Base-by-base conservation (phyloP, 2,329 filamentous ascomycete species). In the Ascomycota sp. region DNA sequence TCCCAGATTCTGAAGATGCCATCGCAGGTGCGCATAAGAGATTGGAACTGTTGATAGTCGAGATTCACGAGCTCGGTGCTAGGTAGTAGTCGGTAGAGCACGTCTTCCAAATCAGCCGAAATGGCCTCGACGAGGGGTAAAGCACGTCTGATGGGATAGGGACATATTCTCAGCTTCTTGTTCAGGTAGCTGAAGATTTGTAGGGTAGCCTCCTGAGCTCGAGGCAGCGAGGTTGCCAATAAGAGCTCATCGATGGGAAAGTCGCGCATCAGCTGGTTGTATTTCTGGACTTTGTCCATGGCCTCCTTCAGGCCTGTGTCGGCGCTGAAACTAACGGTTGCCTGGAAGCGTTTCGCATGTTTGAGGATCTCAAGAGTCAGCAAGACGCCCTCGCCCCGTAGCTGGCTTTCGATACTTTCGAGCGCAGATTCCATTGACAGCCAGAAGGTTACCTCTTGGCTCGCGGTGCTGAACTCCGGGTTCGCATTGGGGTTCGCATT, bases 391-490 rank as follows among this genome's bases (percentile, higher is more conserved):
- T 92, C 81, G 38, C 85, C 83, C 36, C 75, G 66, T 33, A 98
- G 65, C 51, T 95, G 86, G 25, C 65, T 69, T 50, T 94, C 86
- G 35, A 99, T 93, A 20, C 77, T 77, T 49, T 94, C 85, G 38
- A 99, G 56, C 4, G 85, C 81, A 11, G 76, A 78, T 52, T 98
- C 91, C 79, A 98, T 93, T 2, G 83, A 91, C 30, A 98, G 54
- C 89, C 89, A 99, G 47, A 98, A 98, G 52, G 94, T 94, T 52
- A 98, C 93, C 52, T 99, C 89, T 51, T 95, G 89, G 33, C 81
- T 86, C 21, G 89, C 89, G 15, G 83, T 92, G 40, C 55, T 59
- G 34, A 60, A 58, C 33, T 60, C 56, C 36, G 58, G 56, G 32
- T 50, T 53, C 65, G 39, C 67, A 63, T 50, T 75, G 48, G 58